phyloP scores from a whole-genome alignment of 2,329 filamentous ascomycete genomes.

The Aureobasidium namibiae region DNA sequence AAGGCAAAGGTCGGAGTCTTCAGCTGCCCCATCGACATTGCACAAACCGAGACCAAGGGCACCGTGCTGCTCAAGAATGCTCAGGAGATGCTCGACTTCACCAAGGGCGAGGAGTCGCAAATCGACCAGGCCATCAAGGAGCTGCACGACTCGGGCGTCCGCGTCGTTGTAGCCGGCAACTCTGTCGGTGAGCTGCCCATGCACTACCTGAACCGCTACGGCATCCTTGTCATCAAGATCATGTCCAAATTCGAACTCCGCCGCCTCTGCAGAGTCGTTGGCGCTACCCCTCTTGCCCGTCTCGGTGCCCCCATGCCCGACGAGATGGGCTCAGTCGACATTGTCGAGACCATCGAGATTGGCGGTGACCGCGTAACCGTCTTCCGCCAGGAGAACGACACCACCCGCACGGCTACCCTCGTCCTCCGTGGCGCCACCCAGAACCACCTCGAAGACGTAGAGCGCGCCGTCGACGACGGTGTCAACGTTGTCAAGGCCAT shows the following conservation, averaged over 20 bases:
- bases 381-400: conserved; percentile 91
- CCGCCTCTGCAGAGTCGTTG: conserved; percentile 88
- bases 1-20: conserved; percentile 96
- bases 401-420: conserved; percentile 85
- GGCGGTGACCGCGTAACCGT: conserved; percentile 96
- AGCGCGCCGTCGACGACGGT: conserved; percentile 93
- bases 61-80: conserved; percentile 95
- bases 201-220: conserved; percentile 96
- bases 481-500: conserved; percentile 99
- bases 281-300: conserved; percentile 90
- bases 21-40: conserved; percentile 90
- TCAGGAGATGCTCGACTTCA: conserved; percentile 98
- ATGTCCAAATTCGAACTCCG: conserved; percentile 97
- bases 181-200: conserved; percentile 93
- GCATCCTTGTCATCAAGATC: conserved; percentile 92
- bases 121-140: conserved; percentile 90
- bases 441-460: conserved; percentile 94
- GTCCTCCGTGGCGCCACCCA: conserved; percentile 93
- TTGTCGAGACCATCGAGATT: conserved; percentile 96
- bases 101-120: conserved; percentile 89
- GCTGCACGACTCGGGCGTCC: conserved; percentile 83
- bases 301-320: conserved; percentile 99
- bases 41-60: conserved; percentile 97
- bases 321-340: conserved; percentile 90
- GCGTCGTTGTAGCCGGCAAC: conserved; percentile 84